Conservation (phyloP, 805 yeast genomes). For the Schizosaccharomyces osmophilus region DNA sequence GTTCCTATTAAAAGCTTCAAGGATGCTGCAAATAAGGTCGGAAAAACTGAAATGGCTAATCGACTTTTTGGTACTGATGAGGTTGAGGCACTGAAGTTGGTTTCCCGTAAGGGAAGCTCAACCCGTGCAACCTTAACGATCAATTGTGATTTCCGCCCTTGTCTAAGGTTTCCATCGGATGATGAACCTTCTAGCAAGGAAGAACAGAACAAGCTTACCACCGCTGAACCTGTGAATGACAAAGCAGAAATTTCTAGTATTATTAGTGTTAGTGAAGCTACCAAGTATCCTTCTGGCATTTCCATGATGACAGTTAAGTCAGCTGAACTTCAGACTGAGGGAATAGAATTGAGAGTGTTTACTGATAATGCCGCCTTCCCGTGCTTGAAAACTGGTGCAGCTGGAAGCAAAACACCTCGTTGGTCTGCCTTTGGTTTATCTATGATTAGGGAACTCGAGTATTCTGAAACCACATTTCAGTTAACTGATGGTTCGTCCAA, state of each 20-base stretch:
- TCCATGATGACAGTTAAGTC: constrained; percentile 41
- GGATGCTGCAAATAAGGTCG: constrained; percentile 27
- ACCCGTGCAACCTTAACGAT: constrained; percentile 52
- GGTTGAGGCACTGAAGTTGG: constrained; percentile 15
- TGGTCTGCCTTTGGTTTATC: constrained; percentile 42
- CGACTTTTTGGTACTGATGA: constrained; percentile 31
- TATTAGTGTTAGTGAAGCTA: constrained; percentile 10
- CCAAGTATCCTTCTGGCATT: constrained; percentile 34
- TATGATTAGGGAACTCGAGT: constrained; percentile 51
- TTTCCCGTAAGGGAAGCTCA: constrained; percentile 41
- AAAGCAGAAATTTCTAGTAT: constrained; percentile 23
- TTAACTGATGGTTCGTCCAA: not conserved
- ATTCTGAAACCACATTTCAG: constrained; percentile 20
- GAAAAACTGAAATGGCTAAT: constrained; percentile 32
- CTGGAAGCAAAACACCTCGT: constrained; percentile 16
- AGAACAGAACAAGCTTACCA: not conserved
- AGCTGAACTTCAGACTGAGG: constrained; percentile 30
- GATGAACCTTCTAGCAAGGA: not conserved
- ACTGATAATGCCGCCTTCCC: constrained; percentile 55
- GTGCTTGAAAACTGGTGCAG: constrained; percentile 30
- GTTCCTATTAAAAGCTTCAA: constrained; percentile 43
- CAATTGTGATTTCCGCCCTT: constrained; percentile 60
- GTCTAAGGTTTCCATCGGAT: constrained; percentile 42
- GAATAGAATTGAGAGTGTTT: constrained; percentile 44
- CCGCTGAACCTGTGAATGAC: not conserved